Evolutionary conservation across 441 rosid species (phyloP).

Genomic region (Aquilaria agallochum): DNA sequence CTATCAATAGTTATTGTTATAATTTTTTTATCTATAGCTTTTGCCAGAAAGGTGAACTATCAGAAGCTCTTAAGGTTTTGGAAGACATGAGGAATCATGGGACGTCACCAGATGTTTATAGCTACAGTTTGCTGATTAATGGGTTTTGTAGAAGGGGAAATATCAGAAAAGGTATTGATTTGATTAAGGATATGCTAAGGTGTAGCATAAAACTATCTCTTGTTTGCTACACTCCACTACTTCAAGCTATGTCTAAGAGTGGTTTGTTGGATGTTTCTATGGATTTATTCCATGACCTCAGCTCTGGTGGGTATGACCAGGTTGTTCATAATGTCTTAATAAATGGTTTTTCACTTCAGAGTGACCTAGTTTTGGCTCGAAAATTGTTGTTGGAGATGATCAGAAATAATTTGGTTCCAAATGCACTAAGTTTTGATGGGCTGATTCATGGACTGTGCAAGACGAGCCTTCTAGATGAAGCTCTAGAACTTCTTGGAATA

Average conservation of each 20-base stretch:
- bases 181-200: conserved; percentile 38
- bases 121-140: conserved; percentile 49
- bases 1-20: conserved; percentile 42
- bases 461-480: conserved; percentile 32
- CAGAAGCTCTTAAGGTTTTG: conserved; percentile 32
- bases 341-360: conserved; percentile 29
- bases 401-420: conserved; percentile 28
- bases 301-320: conserved; percentile 32
- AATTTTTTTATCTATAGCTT: conserved; percentile 51
- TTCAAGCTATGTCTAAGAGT: conserved; percentile 29
- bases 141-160: conserved; percentile 47
- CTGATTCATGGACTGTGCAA: conserved; percentile 42
- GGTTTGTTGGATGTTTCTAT: conserved; percentile 25
- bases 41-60: conserved; percentile 39
- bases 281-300: conserved; percentile 23
- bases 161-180: conserved; percentile 25
- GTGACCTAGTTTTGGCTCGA: conserved; percentile 37
- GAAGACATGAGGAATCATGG: conserved; percentile 43
- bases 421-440: conserved; percentile 22
- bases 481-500: conserved; percentile 26
- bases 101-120: conserved; percentile 38
- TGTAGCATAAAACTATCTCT: conserved; percentile 34
- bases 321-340: conserved; percentile 33
- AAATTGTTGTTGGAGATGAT: conserved; percentile 36
- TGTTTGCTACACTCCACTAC: conserved; percentile 35